Percentiles rank a stretch among this genome's conserved stretches.
These are phyloP conservation scores for Ogataea populi-albae DNA, from an alignment of 805 yeast genomes.

Conservation along the genomic window DNA sequence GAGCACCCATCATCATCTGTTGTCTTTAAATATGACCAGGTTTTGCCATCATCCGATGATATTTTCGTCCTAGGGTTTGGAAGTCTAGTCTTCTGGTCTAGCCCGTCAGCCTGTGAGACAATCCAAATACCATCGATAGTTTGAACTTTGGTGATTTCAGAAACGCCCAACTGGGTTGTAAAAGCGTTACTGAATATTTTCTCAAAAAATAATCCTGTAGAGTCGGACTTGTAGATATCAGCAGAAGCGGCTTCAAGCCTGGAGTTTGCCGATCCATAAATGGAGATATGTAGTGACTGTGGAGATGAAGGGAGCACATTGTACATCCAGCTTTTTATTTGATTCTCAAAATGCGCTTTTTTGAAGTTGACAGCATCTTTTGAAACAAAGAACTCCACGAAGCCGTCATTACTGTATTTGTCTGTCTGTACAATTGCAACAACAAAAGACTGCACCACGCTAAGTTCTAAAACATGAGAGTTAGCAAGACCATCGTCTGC, in stretches of 20 bases:
- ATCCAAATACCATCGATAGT: constrained; percentile 63
- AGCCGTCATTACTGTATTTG: constrained; percentile 38
- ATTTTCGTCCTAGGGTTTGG: constrained; percentile 34
- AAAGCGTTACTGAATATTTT: constrained; percentile 40
- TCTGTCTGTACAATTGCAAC: constrained; percentile 42
- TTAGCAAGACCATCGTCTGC: constrained; percentile 15
- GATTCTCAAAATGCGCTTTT: constrained; percentile 39
- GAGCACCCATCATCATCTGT: constrained; percentile 44
- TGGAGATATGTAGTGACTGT: constrained; percentile 40
- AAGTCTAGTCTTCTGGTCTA: constrained; percentile 28
- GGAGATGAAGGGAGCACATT: constrained; percentile 40
- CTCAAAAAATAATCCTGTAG: constrained; percentile 54
- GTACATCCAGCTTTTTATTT: constrained; percentile 36
- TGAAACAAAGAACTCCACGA: constrained; percentile 42
- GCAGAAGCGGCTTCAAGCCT: constrained; percentile 18
- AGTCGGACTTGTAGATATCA: constrained; percentile 50
- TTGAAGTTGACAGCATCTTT: constrained; percentile 43
- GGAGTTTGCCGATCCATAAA: constrained; percentile 26
- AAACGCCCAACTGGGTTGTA: constrained; percentile 37
- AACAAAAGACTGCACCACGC: constrained; percentile 40
- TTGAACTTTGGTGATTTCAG: constrained; percentile 43
- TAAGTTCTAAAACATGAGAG: constrained; percentile 30
- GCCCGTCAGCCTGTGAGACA: constrained; percentile 31
- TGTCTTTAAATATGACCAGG: constrained; percentile 49
- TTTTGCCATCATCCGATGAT: constrained; percentile 51